Evolutionary conservation across 2,329 filamentous ascomycete genomes (phyloP), one percentile per base, ranked within the genome.

Genomic region (Cytospora piceicola): DNA sequence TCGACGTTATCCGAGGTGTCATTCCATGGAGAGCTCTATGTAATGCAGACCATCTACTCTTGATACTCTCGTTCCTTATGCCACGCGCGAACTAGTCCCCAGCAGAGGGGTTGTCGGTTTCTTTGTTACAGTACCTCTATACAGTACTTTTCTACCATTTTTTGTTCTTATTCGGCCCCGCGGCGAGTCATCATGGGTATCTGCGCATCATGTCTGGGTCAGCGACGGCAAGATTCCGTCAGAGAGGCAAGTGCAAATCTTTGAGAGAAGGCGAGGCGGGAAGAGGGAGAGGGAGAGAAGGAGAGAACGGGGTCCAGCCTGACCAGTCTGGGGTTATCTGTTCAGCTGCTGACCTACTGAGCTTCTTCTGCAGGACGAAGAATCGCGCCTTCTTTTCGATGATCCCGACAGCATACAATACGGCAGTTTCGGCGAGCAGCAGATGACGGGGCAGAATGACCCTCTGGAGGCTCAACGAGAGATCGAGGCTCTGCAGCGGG

Each of bases 391-490:
- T 24, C 80, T 90, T 30, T 87, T 87, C 73, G 86, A 88, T 69
- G 87, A 89, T 65, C 79, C 83, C 42, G 84, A 84, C 71, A 80
- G 79, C 65, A 78, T 85, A 70, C 82, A 87, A 64, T 90, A 90
- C 68, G 86, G 86, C 57, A 88, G 85, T 74, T 89, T 90, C 69
- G 82, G 81, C 64, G 85, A 89, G 52, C 80, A 84, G 63, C 80
- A 80, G 49, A 72, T 85, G 69, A 82, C 80, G 63, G 77, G 80
- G 59, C 85, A 86, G 71, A 82, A 85, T 72, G 86, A 89, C 70
- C 85, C 85, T 12, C 79, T 86, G 67, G 88, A 90, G 74, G 82
- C 83, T 30, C 86, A 88, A 75, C 81, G 86, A 68, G 87, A 90
- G 76, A 85, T 82, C 55, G 88, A 90, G 75, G 87, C 87, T 64